phyloP scores from a whole-genome alignment of 1,139 yeast species.

The Geotrichum reessii region DNA sequence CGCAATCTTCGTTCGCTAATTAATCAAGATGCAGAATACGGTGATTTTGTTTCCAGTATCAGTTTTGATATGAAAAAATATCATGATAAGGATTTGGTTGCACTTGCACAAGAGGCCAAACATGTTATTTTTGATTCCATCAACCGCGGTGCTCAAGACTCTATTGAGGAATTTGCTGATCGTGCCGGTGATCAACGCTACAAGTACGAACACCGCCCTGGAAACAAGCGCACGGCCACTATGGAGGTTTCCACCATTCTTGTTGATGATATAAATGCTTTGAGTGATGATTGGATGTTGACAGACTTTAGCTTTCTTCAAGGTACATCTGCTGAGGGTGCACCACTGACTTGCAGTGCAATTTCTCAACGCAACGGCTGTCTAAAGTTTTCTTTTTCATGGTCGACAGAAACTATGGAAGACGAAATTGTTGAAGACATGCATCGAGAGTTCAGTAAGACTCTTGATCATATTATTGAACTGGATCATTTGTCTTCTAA shows the following conservation, averaged over 20 bases:
- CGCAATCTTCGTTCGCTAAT: slow-evolving; percentile 9
- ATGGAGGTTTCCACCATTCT: slow-evolving; percentile 8
- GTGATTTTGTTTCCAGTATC: neutral
- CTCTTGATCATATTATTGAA: neutral
- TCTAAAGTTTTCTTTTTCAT: neutral
- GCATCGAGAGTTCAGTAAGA: neutral
- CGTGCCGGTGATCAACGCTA: neutral
- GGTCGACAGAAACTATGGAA: slow-evolving; percentile 2
- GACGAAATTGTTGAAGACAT: slow-evolving; percentile 1
- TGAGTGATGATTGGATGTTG: neutral
- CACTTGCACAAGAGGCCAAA: neutral
- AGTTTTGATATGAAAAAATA: neutral
- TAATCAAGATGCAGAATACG: neutral
- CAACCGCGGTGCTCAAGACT: neutral
- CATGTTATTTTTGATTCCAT: neutral
- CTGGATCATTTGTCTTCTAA: neutral
- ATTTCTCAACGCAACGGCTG: slow-evolving; percentile 4
- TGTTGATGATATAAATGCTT: neutral
- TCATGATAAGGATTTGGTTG: neutral
- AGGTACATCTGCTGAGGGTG: slow-evolving; percentile 3
- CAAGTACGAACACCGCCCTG: neutral
- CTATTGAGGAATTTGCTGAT: neutral
- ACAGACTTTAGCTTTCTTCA: slow-evolving; percentile 2
- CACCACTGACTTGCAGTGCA: slow-evolving; percentile 6
- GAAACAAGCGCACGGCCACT: neutral